Evolutionary conservation across 169 alveolate species (phyloP).

Genomic region (Plasmodium inui): DNA sequence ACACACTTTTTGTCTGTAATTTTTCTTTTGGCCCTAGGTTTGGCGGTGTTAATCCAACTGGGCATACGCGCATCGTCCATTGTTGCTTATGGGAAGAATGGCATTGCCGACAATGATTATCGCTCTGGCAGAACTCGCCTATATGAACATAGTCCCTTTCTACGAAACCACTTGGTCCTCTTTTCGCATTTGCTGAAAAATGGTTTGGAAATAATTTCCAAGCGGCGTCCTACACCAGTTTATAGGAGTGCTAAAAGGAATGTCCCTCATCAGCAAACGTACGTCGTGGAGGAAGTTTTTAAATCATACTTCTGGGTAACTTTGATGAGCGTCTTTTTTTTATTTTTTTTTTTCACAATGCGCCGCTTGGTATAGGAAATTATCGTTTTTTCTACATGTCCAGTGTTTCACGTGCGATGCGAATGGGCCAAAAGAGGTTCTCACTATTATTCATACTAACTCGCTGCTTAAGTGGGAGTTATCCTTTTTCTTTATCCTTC

Average conservation of each 20-base stretch:
- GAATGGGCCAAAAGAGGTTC: neutral
- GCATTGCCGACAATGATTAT: neutral
- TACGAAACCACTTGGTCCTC: neutral
- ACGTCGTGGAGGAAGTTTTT: neutral
- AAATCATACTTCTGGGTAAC: neutral
- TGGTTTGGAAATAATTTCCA: neutral
- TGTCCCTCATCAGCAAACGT: neutral
- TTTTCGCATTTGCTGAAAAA: neutral
- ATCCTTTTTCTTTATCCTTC: neutral
- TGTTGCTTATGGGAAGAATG: neutral
- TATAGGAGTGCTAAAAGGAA: neutral
- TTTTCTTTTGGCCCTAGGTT: neutral
- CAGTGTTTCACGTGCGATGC: neutral
- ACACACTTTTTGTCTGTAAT: neutral
- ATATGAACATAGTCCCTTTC: neutral
- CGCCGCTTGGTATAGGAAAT: neutral
- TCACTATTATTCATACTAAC: neutral
- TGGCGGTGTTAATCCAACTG: neutral
- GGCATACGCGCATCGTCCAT: neutral
- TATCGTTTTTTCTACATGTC: neutral
- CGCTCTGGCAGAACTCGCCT: neutral
- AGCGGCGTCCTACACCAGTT: neutral
- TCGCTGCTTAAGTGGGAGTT: neutral
- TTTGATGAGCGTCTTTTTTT: conserved; percentile 7
- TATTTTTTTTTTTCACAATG: neutral